Percentiles rank a stretch among this genome's conserved stretches.
These are phyloP conservation scores for Epichloe bromicola DNA, from an alignment of 2,329 filamentous ascomycete species.

Conservation along the genomic window DNA sequence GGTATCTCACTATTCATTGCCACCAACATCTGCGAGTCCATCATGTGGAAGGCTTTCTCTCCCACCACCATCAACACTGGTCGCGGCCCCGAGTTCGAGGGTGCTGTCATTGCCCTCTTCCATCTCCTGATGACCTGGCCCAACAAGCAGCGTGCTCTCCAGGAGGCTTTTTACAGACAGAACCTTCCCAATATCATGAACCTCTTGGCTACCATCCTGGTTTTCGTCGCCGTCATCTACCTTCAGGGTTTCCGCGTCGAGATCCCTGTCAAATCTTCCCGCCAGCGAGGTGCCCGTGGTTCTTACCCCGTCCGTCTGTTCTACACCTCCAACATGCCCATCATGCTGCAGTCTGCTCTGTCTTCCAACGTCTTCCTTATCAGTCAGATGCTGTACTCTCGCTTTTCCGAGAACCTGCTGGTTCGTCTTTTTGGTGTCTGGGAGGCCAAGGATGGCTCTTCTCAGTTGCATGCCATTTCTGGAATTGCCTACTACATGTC, in stretches of 20 bases:
- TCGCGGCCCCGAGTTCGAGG: slow-evolving; percentile 97
- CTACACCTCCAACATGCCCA: slow-evolving; percentile 99
- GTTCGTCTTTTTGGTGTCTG: slow-evolving; percentile 96
- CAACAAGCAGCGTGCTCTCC: slow-evolving; percentile 97
- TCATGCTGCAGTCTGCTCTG: slow-evolving; percentile 98
- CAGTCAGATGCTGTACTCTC: slow-evolving; percentile 98
- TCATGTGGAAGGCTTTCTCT: slow-evolving; percentile 99
- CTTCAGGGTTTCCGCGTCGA: slow-evolving; percentile 98
- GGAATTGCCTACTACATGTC: slow-evolving; percentile 99
- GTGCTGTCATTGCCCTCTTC: slow-evolving; percentile 93
- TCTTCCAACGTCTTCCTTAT: slow-evolving; percentile 99
- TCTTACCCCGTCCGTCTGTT: slow-evolving; percentile 98
- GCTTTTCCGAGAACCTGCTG: slow-evolving; percentile 97
- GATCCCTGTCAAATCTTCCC: slow-evolving; percentile 98
- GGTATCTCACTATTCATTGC: slow-evolving; percentile 99
- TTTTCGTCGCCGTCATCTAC: slow-evolving; percentile 98
- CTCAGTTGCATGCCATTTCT: slow-evolving; percentile 85
- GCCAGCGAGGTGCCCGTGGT: slow-evolving; percentile 95
- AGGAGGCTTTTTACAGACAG: slow-evolving; percentile 98
- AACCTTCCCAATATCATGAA: slow-evolving; percentile 99
- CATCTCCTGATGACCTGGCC: slow-evolving; percentile 97
- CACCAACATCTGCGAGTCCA: slow-evolving; percentile 99
- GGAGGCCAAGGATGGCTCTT: slow-evolving; percentile 92
- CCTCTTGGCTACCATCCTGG: slow-evolving; percentile 77
- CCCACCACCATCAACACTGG: slow-evolving; percentile 99